A percentile compares a stretch with the other conserved stretches of the same genome.
These are phyloP conservation scores for Microdochium nivale DNA, from an alignment of 2,329 filamentous ascomycete genomes.

Conservation along the genomic window DNA sequence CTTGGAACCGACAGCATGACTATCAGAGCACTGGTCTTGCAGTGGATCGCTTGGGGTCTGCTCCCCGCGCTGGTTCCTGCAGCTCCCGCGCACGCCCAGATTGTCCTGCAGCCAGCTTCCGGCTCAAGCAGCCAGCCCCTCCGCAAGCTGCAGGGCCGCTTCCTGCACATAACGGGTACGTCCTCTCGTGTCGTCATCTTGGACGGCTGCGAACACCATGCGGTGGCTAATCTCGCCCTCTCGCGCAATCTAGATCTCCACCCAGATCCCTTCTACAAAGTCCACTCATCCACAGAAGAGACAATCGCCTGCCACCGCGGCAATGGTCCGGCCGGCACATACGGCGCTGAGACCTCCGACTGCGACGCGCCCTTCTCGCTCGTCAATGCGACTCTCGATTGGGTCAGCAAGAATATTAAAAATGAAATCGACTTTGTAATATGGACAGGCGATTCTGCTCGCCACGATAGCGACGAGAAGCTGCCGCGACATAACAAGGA, in stretches of 20 bases:
- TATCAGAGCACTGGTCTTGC: background rate
- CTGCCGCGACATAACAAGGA: constrained; percentile 68
- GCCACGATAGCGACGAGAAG: constrained; percentile 80
- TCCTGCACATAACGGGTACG: constrained; percentile 81
- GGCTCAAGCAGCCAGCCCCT: constrained; percentile 7
- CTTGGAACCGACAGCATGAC: background rate
- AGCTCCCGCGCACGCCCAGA: background rate
- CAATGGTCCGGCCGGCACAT: constrained; percentile 67
- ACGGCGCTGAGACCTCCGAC: constrained; percentile 77
- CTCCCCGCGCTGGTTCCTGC: background rate
- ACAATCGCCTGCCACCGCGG: constrained; percentile 71
- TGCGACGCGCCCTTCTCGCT: constrained; percentile 80
- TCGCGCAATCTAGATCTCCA: constrained; percentile 63
- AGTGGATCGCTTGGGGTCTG: background rate
- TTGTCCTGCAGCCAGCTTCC: background rate
- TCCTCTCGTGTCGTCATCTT: constrained; percentile 2
- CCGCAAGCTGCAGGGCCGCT: constrained; percentile 58
- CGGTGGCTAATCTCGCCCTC: constrained; percentile 4
- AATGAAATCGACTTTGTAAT: constrained; percentile 81
- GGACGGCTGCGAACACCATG: too few species aligned
- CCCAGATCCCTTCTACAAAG: constrained; percentile 79
- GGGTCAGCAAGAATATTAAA: constrained; percentile 71
- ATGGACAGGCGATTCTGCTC: constrained; percentile 86
- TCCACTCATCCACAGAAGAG: constrained; percentile 62
- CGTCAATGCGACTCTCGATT: constrained; percentile 81